Percentiles rank a stretch among this genome's conserved stretches.
Evolutionary conservation across 2,329 filamentous ascomycete genomes (phyloP).

Genomic region (Tricladium varicosporioides): DNA sequence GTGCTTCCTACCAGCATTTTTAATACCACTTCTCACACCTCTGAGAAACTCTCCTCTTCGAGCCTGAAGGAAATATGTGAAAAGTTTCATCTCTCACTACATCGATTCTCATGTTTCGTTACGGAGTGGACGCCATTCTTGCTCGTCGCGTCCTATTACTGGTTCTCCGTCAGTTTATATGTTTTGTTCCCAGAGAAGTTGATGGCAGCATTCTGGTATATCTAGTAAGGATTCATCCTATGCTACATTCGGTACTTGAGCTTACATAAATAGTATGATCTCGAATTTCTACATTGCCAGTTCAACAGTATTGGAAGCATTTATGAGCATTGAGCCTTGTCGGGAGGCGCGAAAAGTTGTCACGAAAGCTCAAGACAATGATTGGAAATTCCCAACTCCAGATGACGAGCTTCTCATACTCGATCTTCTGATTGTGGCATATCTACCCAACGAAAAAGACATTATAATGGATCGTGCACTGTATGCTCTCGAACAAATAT

Average conservation of each 20-base stretch:
- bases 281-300: conserved; percentile 45
- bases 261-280: conserved; percentile 22
- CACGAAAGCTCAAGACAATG: conserved; percentile 37
- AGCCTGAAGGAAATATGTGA: too few species aligned
- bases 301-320: conserved; percentile 41
- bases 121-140: not conserved
- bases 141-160: not conserved
- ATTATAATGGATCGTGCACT: conserved; percentile 47
- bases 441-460: conserved; percentile 49
- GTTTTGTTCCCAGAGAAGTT: not conserved
- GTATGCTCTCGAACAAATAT: conserved; percentile 45
- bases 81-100: not conserved
- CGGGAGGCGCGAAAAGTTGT: conserved; percentile 38
- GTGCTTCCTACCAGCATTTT: too few species aligned
- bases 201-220: too few species aligned
- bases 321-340: conserved; percentile 38
- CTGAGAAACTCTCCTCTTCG: too few species aligned
- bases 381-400: conserved; percentile 41
- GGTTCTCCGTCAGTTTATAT: not conserved
- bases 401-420: conserved; percentile 41
- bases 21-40: too few species aligned
- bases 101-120: not conserved
- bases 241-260: too few species aligned
- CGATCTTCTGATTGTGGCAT: conserved; percentile 48
- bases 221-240: too few species aligned